Percentiles rank a stretch among this genome's conserved stretches.
Conservation (phyloP, 495 filamentous ascomycete genomes). For the Lindgomyces ingoldianus region DNA sequence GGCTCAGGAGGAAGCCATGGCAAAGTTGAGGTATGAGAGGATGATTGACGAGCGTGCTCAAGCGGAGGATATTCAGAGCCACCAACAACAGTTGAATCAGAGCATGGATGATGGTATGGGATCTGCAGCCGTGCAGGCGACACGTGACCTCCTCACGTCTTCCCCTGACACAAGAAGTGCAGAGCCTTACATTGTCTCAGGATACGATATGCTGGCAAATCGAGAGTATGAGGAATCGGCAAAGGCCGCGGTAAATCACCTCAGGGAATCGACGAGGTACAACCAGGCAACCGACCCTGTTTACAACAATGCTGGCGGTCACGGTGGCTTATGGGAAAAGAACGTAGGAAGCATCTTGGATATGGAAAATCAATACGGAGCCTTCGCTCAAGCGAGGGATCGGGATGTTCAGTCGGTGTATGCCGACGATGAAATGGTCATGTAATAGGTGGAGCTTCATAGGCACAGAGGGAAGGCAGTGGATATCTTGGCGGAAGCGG, state of each 20-base stretch:
- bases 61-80: slow-evolving; percentile 19
- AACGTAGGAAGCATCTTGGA: slow-evolving; percentile 31
- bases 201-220: slow-evolving; percentile 39
- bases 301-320: slow-evolving; percentile 24
- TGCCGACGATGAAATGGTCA: slow-evolving; percentile 36
- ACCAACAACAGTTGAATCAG: slow-evolving; percentile 29
- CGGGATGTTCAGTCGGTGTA: slow-evolving; percentile 21
- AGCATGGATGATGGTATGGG: slow-evolving; percentile 25
- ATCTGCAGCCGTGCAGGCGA: slow-evolving; percentile 19
- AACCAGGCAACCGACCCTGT: slow-evolving; percentile 41
- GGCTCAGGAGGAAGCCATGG: slow-evolving; percentile 45
- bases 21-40: slow-evolving; percentile 42
- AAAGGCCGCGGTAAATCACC: slow-evolving; percentile 18
- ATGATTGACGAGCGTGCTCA: slow-evolving; percentile 23
- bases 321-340: slow-evolving; percentile 34
- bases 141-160: slow-evolving; percentile 10
- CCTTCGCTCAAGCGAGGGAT: slow-evolving; percentile 38
- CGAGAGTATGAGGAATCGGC: slow-evolving; percentile 41
- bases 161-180: slow-evolving; percentile 5
- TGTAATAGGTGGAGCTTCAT: slow-evolving; percentile 16
- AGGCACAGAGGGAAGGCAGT: not conserved
- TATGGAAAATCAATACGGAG: slow-evolving; percentile 45
- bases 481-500: not conserved
- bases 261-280: slow-evolving; percentile 38
- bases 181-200: slow-evolving; percentile 42